Evolutionary conservation across 2,329 filamentous ascomycete species (phyloP).

Genomic region (Cladophialophora exuberans): DNA sequence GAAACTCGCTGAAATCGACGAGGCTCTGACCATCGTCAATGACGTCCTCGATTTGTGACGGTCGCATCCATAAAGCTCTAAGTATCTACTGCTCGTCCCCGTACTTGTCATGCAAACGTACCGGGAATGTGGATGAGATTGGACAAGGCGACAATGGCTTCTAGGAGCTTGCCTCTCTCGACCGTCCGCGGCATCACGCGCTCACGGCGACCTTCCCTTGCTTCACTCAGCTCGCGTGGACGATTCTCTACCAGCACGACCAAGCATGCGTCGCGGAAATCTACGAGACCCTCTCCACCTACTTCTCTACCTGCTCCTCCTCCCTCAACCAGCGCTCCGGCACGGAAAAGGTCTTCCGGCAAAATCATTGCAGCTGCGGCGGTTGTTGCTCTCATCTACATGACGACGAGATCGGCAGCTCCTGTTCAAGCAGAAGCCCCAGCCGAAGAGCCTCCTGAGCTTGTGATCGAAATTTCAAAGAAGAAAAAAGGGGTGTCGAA

Average conservation of each 20-base stretch:
- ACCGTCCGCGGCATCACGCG: constrained; percentile 12
- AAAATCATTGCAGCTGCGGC: constrained; percentile 46
- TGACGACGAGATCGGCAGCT: constrained; percentile 34
- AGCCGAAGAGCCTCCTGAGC: constrained; percentile 49
- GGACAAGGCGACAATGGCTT: constrained; percentile 13
- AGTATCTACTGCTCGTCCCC: background rate
- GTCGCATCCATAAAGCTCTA: background rate
- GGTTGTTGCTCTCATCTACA: constrained; percentile 44
- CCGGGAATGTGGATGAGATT: constrained; percentile 12
- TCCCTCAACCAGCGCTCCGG: background rate
- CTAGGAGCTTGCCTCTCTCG: constrained; percentile 12
- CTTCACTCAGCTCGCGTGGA: constrained; percentile 1
- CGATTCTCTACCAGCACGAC: constrained; percentile 4
- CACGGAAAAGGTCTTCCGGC: constrained; percentile 35
- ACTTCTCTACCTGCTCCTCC: constrained; percentile 11
- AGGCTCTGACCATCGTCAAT: constrained; percentile 7
- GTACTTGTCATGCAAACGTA: no score
- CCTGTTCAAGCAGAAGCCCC: constrained; percentile 55
- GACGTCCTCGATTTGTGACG: constrained; percentile 17
- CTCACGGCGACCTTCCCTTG: constrained; percentile 1
- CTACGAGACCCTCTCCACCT: background rate
- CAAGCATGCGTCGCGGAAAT: constrained; percentile 13
- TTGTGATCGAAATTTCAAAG: constrained; percentile 71
- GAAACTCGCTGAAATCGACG: background rate
- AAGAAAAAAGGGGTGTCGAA: constrained; percentile 59